Evolutionary conservation across 1,284 basidiomycete genomes (phyloP).

Genomic region (Trichosporon coremiiforme): DNA sequence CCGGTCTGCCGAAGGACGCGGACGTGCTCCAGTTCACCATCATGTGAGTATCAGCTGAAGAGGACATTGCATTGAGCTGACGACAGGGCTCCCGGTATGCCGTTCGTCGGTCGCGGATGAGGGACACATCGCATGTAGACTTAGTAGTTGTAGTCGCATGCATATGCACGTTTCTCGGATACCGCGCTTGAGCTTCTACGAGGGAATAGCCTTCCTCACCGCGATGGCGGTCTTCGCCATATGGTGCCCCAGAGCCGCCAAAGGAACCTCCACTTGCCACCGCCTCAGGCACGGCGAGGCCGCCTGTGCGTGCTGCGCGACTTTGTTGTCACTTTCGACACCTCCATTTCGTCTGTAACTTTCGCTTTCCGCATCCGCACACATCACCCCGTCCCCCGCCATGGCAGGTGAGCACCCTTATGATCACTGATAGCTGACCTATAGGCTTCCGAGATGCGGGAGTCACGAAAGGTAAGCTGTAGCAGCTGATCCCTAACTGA

Average conservation of each 20-base stretch:
- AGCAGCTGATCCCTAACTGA: not conserved
- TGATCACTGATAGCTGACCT: not conserved
- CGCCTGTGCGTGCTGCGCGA: not conserved
- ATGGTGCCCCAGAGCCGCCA: slow-evolving; percentile 5
- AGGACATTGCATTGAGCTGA: slow-evolving; percentile 14
- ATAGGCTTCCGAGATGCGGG: slow-evolving; percentile 52
- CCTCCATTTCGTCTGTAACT: not conserved
- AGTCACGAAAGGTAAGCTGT: slow-evolving; percentile 46
- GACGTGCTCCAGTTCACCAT: slow-evolving; percentile 64
- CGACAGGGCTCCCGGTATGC: slow-evolving; percentile 32
- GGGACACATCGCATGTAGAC: too few relatives aligned
- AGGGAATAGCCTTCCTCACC: not conserved
- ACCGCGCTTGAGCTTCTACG: not conserved
- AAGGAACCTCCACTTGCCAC: slow-evolving; percentile 9
- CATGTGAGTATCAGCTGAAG: slow-evolving; percentile 62
- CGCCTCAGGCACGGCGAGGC: not conserved
- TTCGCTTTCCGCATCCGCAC: not conserved
- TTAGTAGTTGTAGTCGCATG: not conserved
- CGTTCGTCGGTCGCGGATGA: slow-evolving; percentile 32
- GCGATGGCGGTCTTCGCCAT: not conserved
- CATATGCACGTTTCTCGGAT: not conserved
- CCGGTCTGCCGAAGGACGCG: slow-evolving; percentile 67
- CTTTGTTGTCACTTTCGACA: slow-evolving; percentile 5
- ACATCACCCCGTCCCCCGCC: not conserved
- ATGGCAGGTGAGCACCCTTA: not conserved